These are phyloP conservation scores for Penicillium pancosmium DNA, from an alignment of 495 filamentous ascomycete species.

Conservation along the genomic window DNA sequence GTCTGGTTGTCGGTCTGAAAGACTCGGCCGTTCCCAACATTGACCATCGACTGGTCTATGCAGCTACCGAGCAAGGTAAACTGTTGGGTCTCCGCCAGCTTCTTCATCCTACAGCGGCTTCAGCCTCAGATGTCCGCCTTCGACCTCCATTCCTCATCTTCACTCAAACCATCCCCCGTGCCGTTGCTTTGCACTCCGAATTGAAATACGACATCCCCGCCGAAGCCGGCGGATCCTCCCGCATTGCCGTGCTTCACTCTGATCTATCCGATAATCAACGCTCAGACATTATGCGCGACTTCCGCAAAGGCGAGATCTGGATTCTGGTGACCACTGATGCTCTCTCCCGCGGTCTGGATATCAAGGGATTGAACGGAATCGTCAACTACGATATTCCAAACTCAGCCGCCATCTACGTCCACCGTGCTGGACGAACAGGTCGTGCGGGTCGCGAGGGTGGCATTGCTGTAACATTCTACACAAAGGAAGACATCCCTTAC, in stretches of 20 bases:
- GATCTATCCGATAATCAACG: constrained; percentile 77
- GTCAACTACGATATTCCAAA: constrained; percentile 96
- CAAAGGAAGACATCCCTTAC: constrained; percentile 88
- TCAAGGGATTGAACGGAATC: constrained; percentile 86
- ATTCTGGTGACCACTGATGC: constrained; percentile 94
- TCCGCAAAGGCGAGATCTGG: constrained; percentile 93
- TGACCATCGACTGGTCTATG: constrained; percentile 84
- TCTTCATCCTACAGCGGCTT: constrained; percentile 71
- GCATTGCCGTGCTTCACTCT: constrained; percentile 89
- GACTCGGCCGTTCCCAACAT: constrained; percentile 94
- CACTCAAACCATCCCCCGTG: constrained; percentile 90
- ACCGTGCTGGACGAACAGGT: constrained; percentile 90
- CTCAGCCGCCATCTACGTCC: constrained; percentile 85
- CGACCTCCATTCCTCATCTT: constrained; percentile 91
- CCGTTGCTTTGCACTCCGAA: constrained; percentile 83
- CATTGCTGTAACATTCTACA: constrained; percentile 92
- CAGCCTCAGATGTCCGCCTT: constrained; percentile 62
- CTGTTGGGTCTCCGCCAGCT: constrained; percentile 89
- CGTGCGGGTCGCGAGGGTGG: constrained; percentile 86
- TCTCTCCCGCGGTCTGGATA: constrained; percentile 87
- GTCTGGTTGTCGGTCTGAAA: constrained; percentile 91
- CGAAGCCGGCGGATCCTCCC: constrained; percentile 80
- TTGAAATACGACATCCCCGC: constrained; percentile 92
- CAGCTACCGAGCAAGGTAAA: constrained; percentile 91
- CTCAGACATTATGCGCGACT: constrained; percentile 79